Evolutionary conservation across 1,284 basidiomycete species (phyloP), one percentile per base, ranked within the genome.

Genomic region (Sutorius eximius): DNA sequence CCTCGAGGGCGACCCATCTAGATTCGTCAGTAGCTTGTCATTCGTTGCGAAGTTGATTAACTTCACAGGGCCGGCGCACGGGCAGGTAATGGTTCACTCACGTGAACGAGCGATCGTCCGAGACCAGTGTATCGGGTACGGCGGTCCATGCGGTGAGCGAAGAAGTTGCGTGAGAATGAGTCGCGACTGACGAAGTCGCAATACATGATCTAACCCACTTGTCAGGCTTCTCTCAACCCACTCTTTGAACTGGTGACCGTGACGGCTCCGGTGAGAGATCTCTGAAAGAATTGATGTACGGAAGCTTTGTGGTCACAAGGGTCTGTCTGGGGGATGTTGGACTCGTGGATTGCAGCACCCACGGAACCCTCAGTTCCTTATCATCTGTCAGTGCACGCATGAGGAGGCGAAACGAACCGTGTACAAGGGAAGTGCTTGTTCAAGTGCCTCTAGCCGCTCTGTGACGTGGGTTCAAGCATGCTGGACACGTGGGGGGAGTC

Each of bases 271-370:
- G 20, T 13, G 6, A 22, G 12, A 15, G 13, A 56, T 36, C 6
- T 16, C 5, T 18, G 36, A 32, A 30, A 38, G 27, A 24, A 5
- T 42, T 27, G 27, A 57, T 51, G 7, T 47, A 54, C 40, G 45
- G 15, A 45, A 59, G 41, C 34, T 51, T 50, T 49, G 44, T 61
- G 52, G 51, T 59, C 13, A 60, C 58, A 41, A 59, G 52, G 36
- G 56, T 52, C 15, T 52, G 33, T 42, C 16, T 37, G 45, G 32
- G 45, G 41, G 27, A 56, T 59, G 5, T 49, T 45, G 5, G 44
- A 60, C 29, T 54, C 60, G 48, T 46, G 59, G 27, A 53, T 57
- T 27, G 47, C 58, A 22, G 33, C 37, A 30, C 49, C 51, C 34
- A 56, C 49, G 16, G 42, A 24, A 38, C 32, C 12, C 41, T 66